Conservation (phyloP, 2,329 filamentous ascomycete genomes). For the Cephalotrichum gorgonifer region DNA sequence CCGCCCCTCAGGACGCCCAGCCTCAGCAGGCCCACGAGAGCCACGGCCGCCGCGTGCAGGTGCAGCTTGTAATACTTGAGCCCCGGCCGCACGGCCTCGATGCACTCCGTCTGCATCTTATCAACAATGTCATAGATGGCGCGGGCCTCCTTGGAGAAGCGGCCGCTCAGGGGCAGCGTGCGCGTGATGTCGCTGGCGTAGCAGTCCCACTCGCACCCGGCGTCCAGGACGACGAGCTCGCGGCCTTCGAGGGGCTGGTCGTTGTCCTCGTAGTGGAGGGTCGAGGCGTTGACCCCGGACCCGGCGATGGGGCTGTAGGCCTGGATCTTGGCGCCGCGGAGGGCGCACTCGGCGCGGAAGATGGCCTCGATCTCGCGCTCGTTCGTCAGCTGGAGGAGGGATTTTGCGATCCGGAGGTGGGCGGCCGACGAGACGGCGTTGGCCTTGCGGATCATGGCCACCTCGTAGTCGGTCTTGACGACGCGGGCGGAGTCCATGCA, state of each 20-base stretch:
- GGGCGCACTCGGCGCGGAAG: constrained; percentile 63
- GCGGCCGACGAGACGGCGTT: constrained; percentile 70
- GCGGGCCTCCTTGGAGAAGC: constrained; percentile 57
- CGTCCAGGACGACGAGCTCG: constrained; percentile 74
- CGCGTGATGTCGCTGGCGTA: constrained; percentile 89
- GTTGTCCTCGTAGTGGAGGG: constrained; percentile 80
- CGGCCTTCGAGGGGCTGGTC: constrained; percentile 58
- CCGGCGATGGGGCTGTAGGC: constrained; percentile 87
- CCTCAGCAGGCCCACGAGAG: constrained; percentile 57
- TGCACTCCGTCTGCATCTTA: constrained; percentile 69
- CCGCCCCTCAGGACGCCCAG: constrained; percentile 64
- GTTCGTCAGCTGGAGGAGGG: constrained; percentile 53
- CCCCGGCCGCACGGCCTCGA: constrained; percentile 58
- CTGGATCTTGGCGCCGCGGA: constrained; percentile 63
- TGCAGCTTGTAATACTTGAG: constrained; percentile 64
- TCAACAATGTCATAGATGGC: constrained; percentile 70
- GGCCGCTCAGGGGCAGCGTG: constrained; percentile 67
- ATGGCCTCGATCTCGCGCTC: constrained; percentile 77
- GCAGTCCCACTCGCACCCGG: constrained; percentile 72
- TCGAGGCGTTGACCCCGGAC: constrained; percentile 70
- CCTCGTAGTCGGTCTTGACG: constrained; percentile 77
- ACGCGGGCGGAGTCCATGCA: constrained; percentile 75
- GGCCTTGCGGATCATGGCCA: constrained; percentile 70
- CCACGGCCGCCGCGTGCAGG: constrained; percentile 60
- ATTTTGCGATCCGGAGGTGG: constrained; percentile 61